These are phyloP conservation scores for Paraleonurus japonicus DNA, from an alignment of 257 asterid genomes.

Conservation along the genomic window DNA sequence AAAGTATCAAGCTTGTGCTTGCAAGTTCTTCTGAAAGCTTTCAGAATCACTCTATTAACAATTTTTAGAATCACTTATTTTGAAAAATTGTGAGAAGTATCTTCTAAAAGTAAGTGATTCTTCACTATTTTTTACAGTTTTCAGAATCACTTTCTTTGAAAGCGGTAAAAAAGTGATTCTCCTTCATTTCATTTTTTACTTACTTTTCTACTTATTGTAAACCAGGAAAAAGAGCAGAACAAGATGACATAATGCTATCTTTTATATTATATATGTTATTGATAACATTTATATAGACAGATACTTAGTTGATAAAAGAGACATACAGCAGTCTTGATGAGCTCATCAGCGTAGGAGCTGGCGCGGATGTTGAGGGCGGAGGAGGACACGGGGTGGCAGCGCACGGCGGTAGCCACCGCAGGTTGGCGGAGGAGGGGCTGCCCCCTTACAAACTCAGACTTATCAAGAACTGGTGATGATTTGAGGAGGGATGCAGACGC, in stretches of 20 bases:
- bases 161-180: too few species aligned
- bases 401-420: conserved; percentile 26
- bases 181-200: too few species aligned
- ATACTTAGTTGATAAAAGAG: background rate
- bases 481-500: conserved; percentile 71
- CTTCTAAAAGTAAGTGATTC: too few species aligned
- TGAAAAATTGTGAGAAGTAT: too few species aligned
- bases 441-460: conserved; percentile 52
- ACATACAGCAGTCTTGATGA: conserved; percentile 34
- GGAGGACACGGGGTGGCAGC: conserved; percentile 26
- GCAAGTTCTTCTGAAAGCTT: too few species aligned
- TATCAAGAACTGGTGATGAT: conserved; percentile 66
- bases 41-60: too few species aligned
- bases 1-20: background rate
- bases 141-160: too few species aligned
- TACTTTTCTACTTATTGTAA: background rate
- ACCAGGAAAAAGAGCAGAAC: background rate
- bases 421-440: conserved; percentile 34
- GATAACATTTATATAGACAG: conserved; percentile 5
- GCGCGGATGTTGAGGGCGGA: conserved; percentile 33
- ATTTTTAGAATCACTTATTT: too few species aligned
- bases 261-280: background rate
- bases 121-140: too few species aligned
- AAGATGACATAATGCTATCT: background rate
- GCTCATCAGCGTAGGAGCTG: conserved; percentile 34